Evolutionary conservation across 768 basidiomycete genomes (phyloP), one percentile per base, ranked within the genome.

Genomic region (Calvatia gigantea): DNA sequence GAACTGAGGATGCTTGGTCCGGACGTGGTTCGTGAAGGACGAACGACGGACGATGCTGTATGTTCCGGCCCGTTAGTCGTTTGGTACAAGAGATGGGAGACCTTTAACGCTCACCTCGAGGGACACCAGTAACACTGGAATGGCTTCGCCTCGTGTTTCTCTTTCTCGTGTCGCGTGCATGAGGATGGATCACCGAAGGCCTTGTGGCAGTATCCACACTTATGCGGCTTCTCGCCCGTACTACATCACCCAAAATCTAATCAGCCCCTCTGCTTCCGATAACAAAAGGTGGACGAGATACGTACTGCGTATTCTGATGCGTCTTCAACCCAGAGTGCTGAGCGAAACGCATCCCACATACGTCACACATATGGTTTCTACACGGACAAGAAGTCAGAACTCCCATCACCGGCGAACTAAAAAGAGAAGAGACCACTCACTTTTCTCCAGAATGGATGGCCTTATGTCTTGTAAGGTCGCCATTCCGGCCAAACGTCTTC

Each of bases 101-200:
- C 21, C 17, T 8, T 29, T 11, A 37, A 52, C 46, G 61, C 69
- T 48, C 59, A 83, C 83, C 67, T 75, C 47, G 80, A 80, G 41
- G 63, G 69, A 59, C 85, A 86, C n/a, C 66, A 58, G 21, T 75
- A 73, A 62, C 85, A 88, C 39, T 62, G 64, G 59, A 77, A 82
- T 25, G 69, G 70, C 25, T 74, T 73, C 23, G 70, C 57, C 2
- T 65, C 60, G 62, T 89, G 87, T 2, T 73, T 78, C 67, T 88
- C 86, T 62, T 78, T 81, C 53, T 76, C 73, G 61, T 89, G 87
- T 7, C 87, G 83, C 28, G 80, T 71, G 59, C 83, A 73, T 42
- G 87, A 88, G 0, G 87, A 89, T 9, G 85, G 87, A 61, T 89
- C 87, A 12, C 81, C 81, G 60, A 89, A 89, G 12, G 71, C 66